These are phyloP conservation scores for Suhomyces pyralidae DNA, from an alignment of 805 yeast genomes.

Conservation along the genomic window DNA sequence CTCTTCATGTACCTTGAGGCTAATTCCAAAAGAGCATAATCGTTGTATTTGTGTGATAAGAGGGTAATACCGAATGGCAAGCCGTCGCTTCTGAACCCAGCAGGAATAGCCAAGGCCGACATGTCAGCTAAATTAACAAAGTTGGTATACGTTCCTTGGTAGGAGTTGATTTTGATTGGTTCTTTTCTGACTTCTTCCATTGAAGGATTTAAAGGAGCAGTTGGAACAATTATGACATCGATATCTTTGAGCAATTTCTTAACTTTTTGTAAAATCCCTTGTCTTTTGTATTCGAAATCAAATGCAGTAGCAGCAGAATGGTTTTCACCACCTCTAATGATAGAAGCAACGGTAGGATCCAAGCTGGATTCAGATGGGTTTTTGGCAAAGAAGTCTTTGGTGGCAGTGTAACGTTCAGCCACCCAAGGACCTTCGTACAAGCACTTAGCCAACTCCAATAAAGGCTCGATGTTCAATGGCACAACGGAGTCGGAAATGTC, in stretches of 20 bases:
- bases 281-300: constrained; percentile 83
- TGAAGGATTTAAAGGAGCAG: constrained; percentile 90
- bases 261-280: constrained; percentile 69
- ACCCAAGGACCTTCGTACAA: constrained; percentile 99
- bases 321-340: constrained; percentile 74
- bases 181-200: constrained; percentile 68
- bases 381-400: constrained; percentile 64
- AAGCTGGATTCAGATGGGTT: constrained; percentile 67
- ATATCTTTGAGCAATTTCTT: constrained; percentile 50
- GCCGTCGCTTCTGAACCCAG: constrained; percentile 80
- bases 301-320: constrained; percentile 82
- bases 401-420: constrained; percentile 87
- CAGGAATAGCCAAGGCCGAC: constrained; percentile 89
- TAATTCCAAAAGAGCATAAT: constrained; percentile 80
- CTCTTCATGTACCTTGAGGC: constrained; percentile 67
- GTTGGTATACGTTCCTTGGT: constrained; percentile 98
- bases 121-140: constrained; percentile 92
- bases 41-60: constrained; percentile 77
- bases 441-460: constrained; percentile 79
- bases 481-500: constrained; percentile 52
- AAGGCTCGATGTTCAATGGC: constrained; percentile 67
- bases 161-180: constrained; percentile 79
- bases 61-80: constrained; percentile 89
- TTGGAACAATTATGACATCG: constrained; percentile 85
- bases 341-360: constrained; percentile 79